Conservation (phyloP, 169 alveolate species). For the Pseudocohnilembus persalinus region DNA sequence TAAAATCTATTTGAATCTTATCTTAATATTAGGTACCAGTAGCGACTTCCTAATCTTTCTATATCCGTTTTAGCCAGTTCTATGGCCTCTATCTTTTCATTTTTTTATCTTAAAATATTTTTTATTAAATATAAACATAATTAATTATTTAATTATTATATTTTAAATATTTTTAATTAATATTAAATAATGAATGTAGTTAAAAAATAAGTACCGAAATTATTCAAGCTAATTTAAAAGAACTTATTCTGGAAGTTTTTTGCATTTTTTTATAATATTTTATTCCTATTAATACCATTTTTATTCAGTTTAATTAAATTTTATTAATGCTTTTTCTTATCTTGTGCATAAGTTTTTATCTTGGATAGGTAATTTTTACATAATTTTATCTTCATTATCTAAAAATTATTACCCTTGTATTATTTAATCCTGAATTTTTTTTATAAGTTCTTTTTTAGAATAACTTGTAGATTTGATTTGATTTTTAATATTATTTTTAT, state of each 20-base stretch:
- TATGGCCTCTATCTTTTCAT: not conserved
- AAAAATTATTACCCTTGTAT: not conserved
- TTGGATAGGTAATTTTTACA: not conserved
- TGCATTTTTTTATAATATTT: too few species aligned
- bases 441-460: not conserved
- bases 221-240: not conserved
- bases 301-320: not conserved
- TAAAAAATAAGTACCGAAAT: not conserved
- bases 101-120: not conserved
- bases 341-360: not conserved
- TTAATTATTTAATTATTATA: too few species aligned
- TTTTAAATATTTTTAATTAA: too few species aligned
- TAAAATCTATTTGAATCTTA: too few species aligned
- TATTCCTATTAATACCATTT: not conserved
- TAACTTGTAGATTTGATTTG: not conserved
- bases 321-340: not conserved
- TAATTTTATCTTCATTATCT: not conserved
- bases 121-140: too few species aligned
- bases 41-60: not conserved
- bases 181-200: too few species aligned
- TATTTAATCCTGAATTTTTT: not conserved
- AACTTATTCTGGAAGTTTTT: not conserved
- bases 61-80: not conserved
- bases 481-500: too few species aligned
- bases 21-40: not conserved